phyloP scores from a whole-genome alignment of 257 asterid genomes.

The Fraxinus cuspidata region DNA sequence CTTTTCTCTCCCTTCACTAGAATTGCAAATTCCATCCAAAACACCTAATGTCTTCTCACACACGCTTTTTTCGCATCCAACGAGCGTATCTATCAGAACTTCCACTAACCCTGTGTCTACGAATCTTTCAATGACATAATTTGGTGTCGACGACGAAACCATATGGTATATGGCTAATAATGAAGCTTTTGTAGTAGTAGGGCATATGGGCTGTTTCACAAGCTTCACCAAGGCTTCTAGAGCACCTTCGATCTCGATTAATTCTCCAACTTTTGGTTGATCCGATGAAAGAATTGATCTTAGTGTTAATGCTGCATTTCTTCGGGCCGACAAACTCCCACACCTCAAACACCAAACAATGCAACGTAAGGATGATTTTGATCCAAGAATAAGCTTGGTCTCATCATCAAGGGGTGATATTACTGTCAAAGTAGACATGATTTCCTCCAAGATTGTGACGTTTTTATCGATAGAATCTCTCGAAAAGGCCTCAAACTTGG shows the following conservation, averaged over 20 bases:
- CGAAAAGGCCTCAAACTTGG: slow-evolving; percentile 40
- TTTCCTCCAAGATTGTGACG: slow-evolving; percentile 28
- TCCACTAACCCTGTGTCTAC: slow-evolving; percentile 40
- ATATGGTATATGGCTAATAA: slow-evolving; percentile 40
- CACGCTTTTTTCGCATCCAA: slow-evolving; percentile 47
- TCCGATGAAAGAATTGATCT: slow-evolving; percentile 23
- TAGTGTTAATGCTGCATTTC: slow-evolving; percentile 33
- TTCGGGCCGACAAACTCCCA: slow-evolving; percentile 32
- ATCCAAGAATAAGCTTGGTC: slow-evolving; percentile 30
- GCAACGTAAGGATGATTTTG: slow-evolving; percentile 33
- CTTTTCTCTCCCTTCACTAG: slow-evolving; percentile 40
- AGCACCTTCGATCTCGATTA: slow-evolving; percentile 32
- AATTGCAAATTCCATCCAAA: slow-evolving; percentile 46
- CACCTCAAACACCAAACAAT: slow-evolving; percentile 37
- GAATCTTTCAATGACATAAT: slow-evolving; percentile 11
- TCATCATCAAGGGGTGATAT: slow-evolving; percentile 38
- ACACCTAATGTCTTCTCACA: slow-evolving; percentile 59
- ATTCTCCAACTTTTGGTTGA: background rate
- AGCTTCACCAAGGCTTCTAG: slow-evolving; percentile 44
- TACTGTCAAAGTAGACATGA: slow-evolving; percentile 34
- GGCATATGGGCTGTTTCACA: slow-evolving; percentile 49
- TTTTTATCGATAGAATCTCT: slow-evolving; percentile 2
- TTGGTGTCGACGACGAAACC: slow-evolving; percentile 17
- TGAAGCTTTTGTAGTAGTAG: slow-evolving; percentile 50
- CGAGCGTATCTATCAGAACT: slow-evolving; percentile 38